Evolutionary conservation across 805 yeast species (phyloP).

Genomic region (Ogataea zsoltii): DNA sequence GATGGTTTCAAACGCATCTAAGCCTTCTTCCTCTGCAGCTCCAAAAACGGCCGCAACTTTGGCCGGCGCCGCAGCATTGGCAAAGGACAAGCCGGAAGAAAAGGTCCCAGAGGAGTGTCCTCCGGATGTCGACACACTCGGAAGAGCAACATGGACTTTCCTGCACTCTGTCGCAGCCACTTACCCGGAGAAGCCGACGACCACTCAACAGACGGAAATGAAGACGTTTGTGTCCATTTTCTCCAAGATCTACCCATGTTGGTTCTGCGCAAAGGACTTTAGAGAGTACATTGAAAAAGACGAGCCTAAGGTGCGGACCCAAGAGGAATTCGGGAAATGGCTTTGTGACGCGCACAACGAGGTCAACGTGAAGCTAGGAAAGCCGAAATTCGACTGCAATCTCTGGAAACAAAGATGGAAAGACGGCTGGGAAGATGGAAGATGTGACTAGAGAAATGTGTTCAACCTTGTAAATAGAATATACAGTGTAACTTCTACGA

Average conservation of each 20-base stretch:
- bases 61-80: slow-evolving; percentile 21
- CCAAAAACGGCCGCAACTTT: slow-evolving; percentile 10
- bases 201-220: slow-evolving; percentile 69
- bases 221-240: slow-evolving; percentile 66
- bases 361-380: slow-evolving; percentile 85
- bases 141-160: slow-evolving; percentile 89
- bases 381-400: slow-evolving; percentile 81
- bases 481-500: neutral
- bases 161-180: slow-evolving; percentile 88
- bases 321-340: slow-evolving; percentile 87
- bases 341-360: slow-evolving; percentile 92
- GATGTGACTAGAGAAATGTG: slow-evolving; percentile 39
- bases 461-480: slow-evolving; percentile 13
- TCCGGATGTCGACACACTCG: slow-evolving; percentile 80
- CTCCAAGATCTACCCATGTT: slow-evolving; percentile 86
- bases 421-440: slow-evolving; percentile 84
- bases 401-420: slow-evolving; percentile 94
- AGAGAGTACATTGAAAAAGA: slow-evolving; percentile 52
- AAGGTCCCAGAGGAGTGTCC: slow-evolving; percentile 56
- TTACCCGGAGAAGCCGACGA: slow-evolving; percentile 72
- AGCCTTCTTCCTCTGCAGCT: slow-evolving; percentile 7
- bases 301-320: slow-evolving; percentile 60
- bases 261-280: slow-evolving; percentile 90
- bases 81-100: slow-evolving; percentile 20
- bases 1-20: slow-evolving; percentile 44